Percentiles rank a stretch among this genome's conserved stretches.
Conservation (phyloP, 345 rosid genomes). For the Salix caprea region DNA sequence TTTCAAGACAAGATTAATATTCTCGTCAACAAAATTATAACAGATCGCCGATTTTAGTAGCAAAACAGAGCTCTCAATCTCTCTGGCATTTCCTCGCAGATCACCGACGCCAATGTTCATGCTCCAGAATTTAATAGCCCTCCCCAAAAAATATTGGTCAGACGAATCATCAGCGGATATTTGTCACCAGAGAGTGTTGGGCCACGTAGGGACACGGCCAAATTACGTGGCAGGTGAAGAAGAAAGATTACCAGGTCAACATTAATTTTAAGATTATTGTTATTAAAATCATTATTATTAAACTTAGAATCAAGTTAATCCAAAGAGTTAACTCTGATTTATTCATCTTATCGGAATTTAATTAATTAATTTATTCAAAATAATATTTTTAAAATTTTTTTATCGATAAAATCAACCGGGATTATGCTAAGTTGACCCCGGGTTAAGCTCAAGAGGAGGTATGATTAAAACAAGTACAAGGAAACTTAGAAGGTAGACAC, state of each 20-base stretch:
- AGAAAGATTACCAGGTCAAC: neutral
- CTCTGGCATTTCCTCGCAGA: neutral
- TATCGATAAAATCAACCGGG: no score
- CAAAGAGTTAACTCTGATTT: no score
- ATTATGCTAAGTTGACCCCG: no score
- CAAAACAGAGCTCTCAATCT: neutral
- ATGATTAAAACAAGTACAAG: neutral
- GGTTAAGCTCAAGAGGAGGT: no score
- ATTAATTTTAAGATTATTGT: no score
- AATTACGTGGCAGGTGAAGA: conserved; percentile 12
- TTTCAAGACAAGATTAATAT: neutral
- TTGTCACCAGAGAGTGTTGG: no score
- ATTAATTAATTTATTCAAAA: no score
- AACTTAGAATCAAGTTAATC: no score
- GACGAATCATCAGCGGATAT: conserved; percentile 14
- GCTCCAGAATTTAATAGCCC: neutral
- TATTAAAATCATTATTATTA: no score
- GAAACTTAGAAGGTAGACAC: neutral
- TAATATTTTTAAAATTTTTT: no score
- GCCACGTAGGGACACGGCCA: conserved; percentile 16
- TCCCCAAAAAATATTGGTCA: no score
- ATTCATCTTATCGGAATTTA: no score
- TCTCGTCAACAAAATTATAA: neutral
- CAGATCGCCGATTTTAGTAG: neutral
- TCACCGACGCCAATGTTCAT: conserved; percentile 5